Conservation (phyloP, 129 eudicot genomes). For the Arctium minus region DNA sequence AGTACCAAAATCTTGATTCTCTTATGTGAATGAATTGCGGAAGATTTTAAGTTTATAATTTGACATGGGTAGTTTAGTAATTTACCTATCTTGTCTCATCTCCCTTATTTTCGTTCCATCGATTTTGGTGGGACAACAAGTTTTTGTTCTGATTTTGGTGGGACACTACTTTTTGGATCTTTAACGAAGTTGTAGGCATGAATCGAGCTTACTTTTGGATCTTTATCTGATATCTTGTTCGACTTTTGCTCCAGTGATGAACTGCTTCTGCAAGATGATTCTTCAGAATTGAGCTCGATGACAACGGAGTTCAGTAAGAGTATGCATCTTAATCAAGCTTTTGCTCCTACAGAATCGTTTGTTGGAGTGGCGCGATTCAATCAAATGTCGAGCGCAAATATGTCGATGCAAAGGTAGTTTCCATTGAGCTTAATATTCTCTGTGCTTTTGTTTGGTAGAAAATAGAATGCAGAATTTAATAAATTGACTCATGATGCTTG, state of each 20-base stretch:
- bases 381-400: slow-evolving; percentile 35
- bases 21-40: too few relatives aligned
- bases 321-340: slow-evolving; percentile 56
- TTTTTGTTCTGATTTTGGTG: too few relatives aligned
- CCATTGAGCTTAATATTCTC: background rate
- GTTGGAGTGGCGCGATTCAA: slow-evolving; percentile 44
- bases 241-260: slow-evolving; percentile 65
- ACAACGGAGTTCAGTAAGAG: slow-evolving; percentile 55
- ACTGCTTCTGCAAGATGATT: slow-evolving; percentile 83
- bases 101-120: too few relatives aligned
- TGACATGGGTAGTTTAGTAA: background rate
- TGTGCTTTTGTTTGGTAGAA: background rate
- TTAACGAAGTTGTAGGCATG: too few relatives aligned
- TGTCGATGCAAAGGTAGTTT: slow-evolving; percentile 57
- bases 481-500: background rate
- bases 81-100: background rate
- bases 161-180: too few relatives aligned
- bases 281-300: slow-evolving; percentile 52
- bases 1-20: too few relatives aligned
- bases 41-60: too few relatives aligned
- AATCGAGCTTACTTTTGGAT: background rate
- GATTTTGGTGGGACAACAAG: too few relatives aligned
- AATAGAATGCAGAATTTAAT: background rate
- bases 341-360: slow-evolving; percentile 39
- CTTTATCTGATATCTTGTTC: background rate